A percentile compares a stretch with the other conserved stretches of the same genome.
phyloP scores from a whole-genome alignment of 352 stramenopile genomes.

The Phytopythium chamaehyphon region DNA sequence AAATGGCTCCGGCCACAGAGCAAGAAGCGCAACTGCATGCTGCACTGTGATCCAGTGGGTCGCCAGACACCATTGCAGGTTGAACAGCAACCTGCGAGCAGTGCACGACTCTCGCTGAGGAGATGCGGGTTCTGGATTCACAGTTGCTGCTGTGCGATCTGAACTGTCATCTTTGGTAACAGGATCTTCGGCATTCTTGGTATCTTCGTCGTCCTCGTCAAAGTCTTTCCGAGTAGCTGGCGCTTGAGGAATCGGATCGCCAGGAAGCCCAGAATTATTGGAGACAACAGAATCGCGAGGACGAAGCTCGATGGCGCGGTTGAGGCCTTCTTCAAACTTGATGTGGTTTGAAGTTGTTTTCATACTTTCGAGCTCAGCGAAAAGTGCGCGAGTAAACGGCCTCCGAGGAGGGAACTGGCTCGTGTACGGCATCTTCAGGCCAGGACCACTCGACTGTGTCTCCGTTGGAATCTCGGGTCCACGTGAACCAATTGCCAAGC shows the following conservation, averaged over 20 bases:
- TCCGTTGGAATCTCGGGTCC: not conserved
- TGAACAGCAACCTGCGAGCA: constrained; percentile 54
- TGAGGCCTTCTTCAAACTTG: constrained; percentile 55
- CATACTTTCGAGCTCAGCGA: constrained; percentile 58
- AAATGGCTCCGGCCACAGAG: constrained; percentile 45
- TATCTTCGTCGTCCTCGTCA: constrained; percentile 18
- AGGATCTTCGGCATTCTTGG: not conserved
- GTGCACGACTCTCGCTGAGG: constrained; percentile 42
- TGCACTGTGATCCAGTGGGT: constrained; percentile 66
- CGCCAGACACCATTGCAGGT: constrained; percentile 65
- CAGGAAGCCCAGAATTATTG: not conserved
- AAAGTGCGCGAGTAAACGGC: constrained; percentile 32
- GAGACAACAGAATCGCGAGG: not conserved
- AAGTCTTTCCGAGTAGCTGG: not conserved
- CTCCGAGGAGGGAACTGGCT: constrained; percentile 38
- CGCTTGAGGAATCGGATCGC: not conserved
- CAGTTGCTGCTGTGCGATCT: not conserved
- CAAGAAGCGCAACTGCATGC: constrained; percentile 48
- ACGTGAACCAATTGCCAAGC: not conserved
- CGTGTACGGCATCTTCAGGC: not conserved
- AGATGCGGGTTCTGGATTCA: not conserved
- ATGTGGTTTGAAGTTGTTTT: constrained; percentile 60
- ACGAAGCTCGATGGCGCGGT: constrained; percentile 35
- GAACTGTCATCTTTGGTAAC: not conserved
- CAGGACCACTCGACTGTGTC: not conserved